A percentile compares a stretch with the other conserved stretches of the same genome.
phyloP scores from a whole-genome alignment of 192 early-diverging fungal species.

The Entomortierella parvispora region DNA sequence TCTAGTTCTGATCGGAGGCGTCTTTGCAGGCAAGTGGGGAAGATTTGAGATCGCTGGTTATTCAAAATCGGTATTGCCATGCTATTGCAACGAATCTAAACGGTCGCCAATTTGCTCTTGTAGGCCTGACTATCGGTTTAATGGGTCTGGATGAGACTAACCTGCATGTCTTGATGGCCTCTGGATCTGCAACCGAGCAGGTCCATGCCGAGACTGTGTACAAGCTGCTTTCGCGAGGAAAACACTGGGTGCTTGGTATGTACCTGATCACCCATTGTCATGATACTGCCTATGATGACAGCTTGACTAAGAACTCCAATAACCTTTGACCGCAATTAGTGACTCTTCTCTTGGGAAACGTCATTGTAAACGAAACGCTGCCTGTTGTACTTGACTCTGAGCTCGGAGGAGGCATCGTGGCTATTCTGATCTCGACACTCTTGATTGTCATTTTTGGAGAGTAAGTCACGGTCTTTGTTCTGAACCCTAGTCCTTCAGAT shows the following conservation, averaged over 20 bases:
- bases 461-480: slow-evolving; percentile 59
- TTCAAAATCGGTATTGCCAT: no score
- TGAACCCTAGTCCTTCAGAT: no score
- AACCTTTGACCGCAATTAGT: slow-evolving; percentile 56
- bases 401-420: slow-evolving; percentile 80
- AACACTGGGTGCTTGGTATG: slow-evolving; percentile 85
- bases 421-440: slow-evolving; percentile 87
- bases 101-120: background rate
- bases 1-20: slow-evolving; percentile 83
- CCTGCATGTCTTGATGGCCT: slow-evolving; percentile 83
- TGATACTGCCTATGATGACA: background rate
- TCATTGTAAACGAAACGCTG: slow-evolving; percentile 94
- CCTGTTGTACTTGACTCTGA: slow-evolving; percentile 87
- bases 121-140: slow-evolving; percentile 70
- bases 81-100: no score
- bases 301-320: background rate
- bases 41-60: no score
- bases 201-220: slow-evolving; percentile 73
- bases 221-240: slow-evolving; percentile 57
- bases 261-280: background rate
- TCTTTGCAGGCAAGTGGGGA: slow-evolving; percentile 77
- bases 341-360: slow-evolving; percentile 92
- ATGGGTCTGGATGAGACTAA: slow-evolving; percentile 89
- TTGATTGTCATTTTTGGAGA: slow-evolving; percentile 97
- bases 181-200: slow-evolving; percentile 77